Percentiles rank a stretch among this genome's conserved stretches.
Conservation (phyloP, 306 rosid species). For the Luffa aegyptiaca region DNA sequence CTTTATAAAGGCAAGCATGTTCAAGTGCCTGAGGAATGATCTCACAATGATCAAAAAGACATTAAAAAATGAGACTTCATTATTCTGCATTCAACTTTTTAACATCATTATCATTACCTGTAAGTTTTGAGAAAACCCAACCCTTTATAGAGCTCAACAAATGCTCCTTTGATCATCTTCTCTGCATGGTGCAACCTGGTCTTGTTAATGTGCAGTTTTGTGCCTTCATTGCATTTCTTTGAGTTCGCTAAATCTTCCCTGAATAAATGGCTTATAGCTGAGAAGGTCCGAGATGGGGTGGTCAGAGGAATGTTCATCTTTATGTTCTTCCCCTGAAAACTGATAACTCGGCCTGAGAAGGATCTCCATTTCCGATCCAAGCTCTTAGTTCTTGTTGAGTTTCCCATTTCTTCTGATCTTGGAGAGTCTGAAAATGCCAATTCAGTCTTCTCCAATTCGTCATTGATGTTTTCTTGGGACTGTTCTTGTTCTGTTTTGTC, state of each 20-base stretch:
- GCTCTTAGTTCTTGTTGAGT: conserved; percentile 30
- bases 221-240: conserved; percentile 56
- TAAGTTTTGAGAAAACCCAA: conserved; percentile 81
- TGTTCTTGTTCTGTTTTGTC: conserved; percentile 55
- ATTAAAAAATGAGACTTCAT: background rate
- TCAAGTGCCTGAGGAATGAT: conserved; percentile 65
- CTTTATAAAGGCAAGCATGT: conserved; percentile 86
- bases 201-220: conserved; percentile 55
- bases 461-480: conserved; percentile 32
- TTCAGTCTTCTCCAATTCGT: conserved; percentile 52
- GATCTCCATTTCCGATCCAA: conserved; percentile 51
- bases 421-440: conserved; percentile 31
- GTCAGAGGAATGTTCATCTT: conserved; percentile 86
- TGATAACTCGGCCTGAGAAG: conserved; percentile 46
- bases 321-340: conserved; percentile 74
- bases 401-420: conserved; percentile 28
- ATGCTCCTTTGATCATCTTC: conserved; percentile 89
- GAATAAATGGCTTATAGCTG: conserved; percentile 77
- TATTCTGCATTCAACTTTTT: background rate
- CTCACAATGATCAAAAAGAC: conserved; percentile 7
- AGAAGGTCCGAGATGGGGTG: conserved; percentile 77
- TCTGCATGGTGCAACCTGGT: conserved; percentile 78
- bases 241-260: conserved; percentile 76
- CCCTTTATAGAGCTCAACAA: conserved; percentile 86
- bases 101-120: conserved; percentile 39